A percentile compares a stretch with the other conserved stretches of the same genome.
phyloP scores from a whole-genome alignment of 257 asterid species.

The Solanum sejunctum region DNA sequence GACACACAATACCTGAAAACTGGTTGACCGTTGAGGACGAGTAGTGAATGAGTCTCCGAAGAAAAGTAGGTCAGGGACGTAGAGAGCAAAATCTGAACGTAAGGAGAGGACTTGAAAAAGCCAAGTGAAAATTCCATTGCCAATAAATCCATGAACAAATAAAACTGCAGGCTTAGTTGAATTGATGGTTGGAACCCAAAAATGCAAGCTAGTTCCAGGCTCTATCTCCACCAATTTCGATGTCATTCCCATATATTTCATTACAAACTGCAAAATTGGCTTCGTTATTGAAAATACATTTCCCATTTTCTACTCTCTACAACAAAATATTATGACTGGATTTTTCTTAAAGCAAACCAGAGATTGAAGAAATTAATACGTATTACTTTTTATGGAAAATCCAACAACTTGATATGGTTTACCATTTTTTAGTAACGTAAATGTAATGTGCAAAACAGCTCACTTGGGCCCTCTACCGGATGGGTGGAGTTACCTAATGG shows the following conservation, averaged over 20 bases:
- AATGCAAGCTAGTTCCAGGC: slow-evolving; percentile 5
- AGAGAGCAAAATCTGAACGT: not conserved
- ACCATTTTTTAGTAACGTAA: no score
- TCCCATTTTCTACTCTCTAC: not conserved
- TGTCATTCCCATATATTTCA: not conserved
- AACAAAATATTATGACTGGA: not conserved
- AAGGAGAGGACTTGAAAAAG: not conserved
- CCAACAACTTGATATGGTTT: no score
- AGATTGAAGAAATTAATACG: no score
- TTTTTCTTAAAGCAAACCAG: not conserved
- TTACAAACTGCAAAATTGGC: not conserved
- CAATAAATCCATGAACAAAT: slow-evolving; percentile 4
- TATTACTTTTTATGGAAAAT: no score
- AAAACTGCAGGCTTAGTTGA: not conserved
- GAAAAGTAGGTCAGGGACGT: slow-evolving; percentile 11
- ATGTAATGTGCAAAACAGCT: no score
- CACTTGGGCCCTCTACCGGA: no score
- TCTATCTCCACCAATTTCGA: slow-evolving; percentile 4
- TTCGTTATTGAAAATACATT: no score
- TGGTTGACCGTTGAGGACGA: not conserved
- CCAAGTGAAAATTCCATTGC: slow-evolving; percentile 1
- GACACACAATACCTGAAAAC: not conserved
- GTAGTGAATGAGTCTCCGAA: not conserved
- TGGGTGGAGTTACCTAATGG: no score
- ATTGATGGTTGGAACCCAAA: slow-evolving; percentile 7